Percentiles rank a stretch among this genome's conserved stretches.
phyloP scores from a whole-genome alignment of 2,329 filamentous ascomycete species.

The Exophiala alcalophila region DNA sequence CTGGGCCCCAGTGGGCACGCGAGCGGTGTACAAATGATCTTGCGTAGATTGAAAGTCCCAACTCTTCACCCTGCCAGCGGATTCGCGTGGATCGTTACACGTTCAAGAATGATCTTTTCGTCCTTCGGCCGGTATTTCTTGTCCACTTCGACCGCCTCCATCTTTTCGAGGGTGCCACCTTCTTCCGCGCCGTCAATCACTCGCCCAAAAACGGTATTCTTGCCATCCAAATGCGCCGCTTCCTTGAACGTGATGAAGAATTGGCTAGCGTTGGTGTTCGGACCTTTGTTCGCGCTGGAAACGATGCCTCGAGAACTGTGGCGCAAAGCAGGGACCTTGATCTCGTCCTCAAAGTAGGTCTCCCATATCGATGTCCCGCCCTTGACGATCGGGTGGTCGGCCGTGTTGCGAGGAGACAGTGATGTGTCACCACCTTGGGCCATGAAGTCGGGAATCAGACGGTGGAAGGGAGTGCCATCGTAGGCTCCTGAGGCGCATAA shows the following conservation, averaged over 20 bases:
- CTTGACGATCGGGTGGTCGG: conserved; percentile 50
- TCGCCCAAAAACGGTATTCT: conserved; percentile 65
- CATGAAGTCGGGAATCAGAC: conserved; percentile 63
- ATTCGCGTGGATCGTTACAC: conserved; percentile 62
- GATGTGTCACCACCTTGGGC: conserved; percentile 59
- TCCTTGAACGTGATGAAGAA: conserved; percentile 63
- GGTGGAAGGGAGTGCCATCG: conserved; percentile 61
- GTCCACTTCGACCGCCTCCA: conserved; percentile 58
- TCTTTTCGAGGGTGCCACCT: conserved; percentile 53
- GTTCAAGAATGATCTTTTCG: conserved; percentile 55
- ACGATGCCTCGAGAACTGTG: conserved; percentile 58
- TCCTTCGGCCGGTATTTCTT: conserved; percentile 57
- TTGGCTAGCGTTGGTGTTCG: conserved; percentile 57
- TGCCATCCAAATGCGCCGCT: conserved; percentile 62
- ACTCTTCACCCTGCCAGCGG: conserved; percentile 55
- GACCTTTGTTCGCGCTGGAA: conserved; percentile 59
- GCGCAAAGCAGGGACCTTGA: conserved; percentile 53
- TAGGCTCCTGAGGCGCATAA: conserved; percentile 62
- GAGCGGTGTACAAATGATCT: not conserved
- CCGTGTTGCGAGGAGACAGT: conserved; percentile 40
- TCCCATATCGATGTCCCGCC: conserved; percentile 57
- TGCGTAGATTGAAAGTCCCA: not conserved
- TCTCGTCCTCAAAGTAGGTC: conserved; percentile 60
- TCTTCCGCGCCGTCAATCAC: conserved; percentile 50
- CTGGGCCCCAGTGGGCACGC: not conserved